These are phyloP conservation scores for Plasmodium coatneyi DNA, from an alignment of 169 alveolate genomes.

Conservation along the genomic window DNA sequence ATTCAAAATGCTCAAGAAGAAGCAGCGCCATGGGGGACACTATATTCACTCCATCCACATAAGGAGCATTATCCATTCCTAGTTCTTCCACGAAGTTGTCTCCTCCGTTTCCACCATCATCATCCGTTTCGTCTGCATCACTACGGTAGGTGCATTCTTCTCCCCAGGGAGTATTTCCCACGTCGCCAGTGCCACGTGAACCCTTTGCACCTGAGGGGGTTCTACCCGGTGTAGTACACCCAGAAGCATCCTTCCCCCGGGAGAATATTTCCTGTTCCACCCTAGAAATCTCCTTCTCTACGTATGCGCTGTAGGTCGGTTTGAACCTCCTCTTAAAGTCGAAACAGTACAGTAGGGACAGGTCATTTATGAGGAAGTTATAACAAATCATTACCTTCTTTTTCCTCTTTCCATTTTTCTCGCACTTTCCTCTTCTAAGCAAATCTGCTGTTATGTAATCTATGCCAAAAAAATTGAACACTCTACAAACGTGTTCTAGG, in stretches of 20 bases:
- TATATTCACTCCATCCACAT: slow-evolving; percentile 18
- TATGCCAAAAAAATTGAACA: slow-evolving; percentile 47
- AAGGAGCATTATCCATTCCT: slow-evolving; percentile 27
- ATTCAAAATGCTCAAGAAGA: slow-evolving; percentile 54
- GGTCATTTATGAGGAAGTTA: slow-evolving; percentile 43
- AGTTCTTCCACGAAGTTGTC: slow-evolving; percentile 25
- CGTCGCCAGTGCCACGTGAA: background rate
- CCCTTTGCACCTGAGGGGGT: background rate
- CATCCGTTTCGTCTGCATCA: background rate
- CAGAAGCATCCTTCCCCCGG: background rate
- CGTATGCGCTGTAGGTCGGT: slow-evolving; percentile 45
- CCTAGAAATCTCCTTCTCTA: slow-evolving; percentile 32
- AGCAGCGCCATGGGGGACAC: slow-evolving; percentile 49
- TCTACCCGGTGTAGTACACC: background rate
- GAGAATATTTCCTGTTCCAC: slow-evolving; percentile 8
- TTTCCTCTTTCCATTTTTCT: slow-evolving; percentile 13
- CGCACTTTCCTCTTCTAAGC: slow-evolving; percentile 57
- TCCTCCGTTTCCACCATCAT: background rate
- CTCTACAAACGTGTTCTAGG: slow-evolving; percentile 59
- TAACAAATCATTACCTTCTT: slow-evolving; percentile 38
- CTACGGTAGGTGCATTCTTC: background rate
- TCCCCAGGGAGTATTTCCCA: background rate
- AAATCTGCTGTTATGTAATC: slow-evolving; percentile 63
- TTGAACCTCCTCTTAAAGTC: slow-evolving; percentile 58
- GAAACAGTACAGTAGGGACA: slow-evolving; percentile 46